Base-by-base conservation (phyloP, 495 filamentous ascomycete genomes). In the Penicillium pancosmium region DNA sequence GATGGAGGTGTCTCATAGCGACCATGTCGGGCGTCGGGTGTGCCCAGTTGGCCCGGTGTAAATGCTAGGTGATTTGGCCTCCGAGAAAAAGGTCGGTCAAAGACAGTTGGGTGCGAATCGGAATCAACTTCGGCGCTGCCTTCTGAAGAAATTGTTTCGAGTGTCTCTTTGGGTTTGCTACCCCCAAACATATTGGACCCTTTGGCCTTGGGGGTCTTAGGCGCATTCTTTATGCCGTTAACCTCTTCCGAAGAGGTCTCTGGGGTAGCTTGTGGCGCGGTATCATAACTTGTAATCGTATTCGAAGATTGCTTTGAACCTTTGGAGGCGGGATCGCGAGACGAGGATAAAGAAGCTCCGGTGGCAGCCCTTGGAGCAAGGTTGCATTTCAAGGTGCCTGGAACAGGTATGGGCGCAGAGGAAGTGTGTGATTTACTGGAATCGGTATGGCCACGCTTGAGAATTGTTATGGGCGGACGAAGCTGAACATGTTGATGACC, bases 1-100 rank as follows among this genome's bases (percentile, higher is more conserved):
- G 77, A 80, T 8, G 74, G 73, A 1, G 76, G 72, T 0, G 72
- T 78, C 21, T 71, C 69, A 33, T 65, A 61, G 31, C 52, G 44
- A 15, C 56, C 50, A 43, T 49, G 27, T 9, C 56, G 63, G 6
- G 47, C 43, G 19, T 61, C 64, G 27, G 44, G 15, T 38, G 59
- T 46, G 34, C 70, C 68, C 10, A 76, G 61, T 50, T 73, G 72
- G 4, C 66, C 41, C 1, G 74, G 74, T 33, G 73, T 60, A 48
- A 78, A 68, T n/a, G 68, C 41, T 7, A 72, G 50, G 18, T 51
- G 57, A 2, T 66, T 55, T 0, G 62, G 19, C 25, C 66, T 68
- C 15, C 58, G 56, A 10, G 56, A 44, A 12, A 63, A 44, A 7
- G 69, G 63, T 18, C 51, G 67, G 46, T 78, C 76, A 50, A 78